These are phyloP conservation scores for Botrytis pseudocinerea DNA, from an alignment of 2,329 filamentous ascomycete genomes.

Conservation along the genomic window DNA sequence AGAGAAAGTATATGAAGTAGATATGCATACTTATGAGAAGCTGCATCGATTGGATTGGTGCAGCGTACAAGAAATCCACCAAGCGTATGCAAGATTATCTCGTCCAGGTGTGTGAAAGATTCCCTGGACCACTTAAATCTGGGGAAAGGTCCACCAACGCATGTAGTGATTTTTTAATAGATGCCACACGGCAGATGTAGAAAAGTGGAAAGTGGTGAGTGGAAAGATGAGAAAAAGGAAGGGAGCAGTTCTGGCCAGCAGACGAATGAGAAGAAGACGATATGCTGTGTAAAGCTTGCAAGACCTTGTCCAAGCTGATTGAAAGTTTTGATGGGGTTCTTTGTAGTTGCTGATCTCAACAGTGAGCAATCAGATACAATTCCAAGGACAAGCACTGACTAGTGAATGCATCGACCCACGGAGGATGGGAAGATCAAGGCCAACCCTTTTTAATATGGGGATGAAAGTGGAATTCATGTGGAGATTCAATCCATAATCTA, in stretches of 20 bases:
- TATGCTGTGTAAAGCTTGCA: slow-evolving; percentile 3
- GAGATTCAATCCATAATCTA: background rate
- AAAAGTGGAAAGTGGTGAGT: background rate
- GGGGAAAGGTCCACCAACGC: background rate
- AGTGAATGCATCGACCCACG: background rate
- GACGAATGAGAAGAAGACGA: background rate
- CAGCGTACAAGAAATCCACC: background rate
- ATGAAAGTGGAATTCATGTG: background rate
- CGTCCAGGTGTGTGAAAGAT: background rate
- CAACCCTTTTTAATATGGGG: background rate
- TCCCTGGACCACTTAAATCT: slow-evolving; percentile 10
- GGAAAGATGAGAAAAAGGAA: background rate
- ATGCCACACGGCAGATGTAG: background rate
- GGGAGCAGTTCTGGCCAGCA: background rate
- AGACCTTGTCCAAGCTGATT: background rate
- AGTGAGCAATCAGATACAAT: background rate
- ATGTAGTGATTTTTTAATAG: background rate
- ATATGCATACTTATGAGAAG: background rate
- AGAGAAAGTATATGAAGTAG: background rate
- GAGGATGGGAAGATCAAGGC: background rate
- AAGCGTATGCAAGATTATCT: slow-evolving; percentile 17
- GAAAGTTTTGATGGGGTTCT: background rate
- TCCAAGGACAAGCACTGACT: background rate
- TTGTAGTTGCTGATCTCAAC: background rate
- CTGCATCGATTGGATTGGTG: slow-evolving; percentile 2